phyloP scores from a whole-genome alignment of 768 basidiomycete species.

The Rhodocollybia butyracea region DNA sequence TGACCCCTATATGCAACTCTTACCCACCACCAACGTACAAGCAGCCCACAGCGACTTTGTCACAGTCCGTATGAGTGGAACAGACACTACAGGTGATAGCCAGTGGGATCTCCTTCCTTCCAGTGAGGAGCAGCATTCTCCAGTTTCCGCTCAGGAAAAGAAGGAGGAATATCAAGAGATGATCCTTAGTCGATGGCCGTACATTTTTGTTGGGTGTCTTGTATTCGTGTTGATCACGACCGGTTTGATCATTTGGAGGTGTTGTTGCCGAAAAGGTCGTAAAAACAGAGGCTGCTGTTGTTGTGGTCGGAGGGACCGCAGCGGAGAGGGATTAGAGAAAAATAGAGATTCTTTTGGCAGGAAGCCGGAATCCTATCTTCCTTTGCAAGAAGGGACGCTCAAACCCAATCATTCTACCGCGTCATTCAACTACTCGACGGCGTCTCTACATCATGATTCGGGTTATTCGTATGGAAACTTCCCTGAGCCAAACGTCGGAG shows the following conservation, averaged over 20 bases:
- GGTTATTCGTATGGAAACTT: neutral
- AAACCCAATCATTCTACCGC: neutral
- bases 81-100: slow-evolving; percentile 51
- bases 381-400: neutral
- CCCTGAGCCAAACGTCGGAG: no score
- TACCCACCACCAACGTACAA: slow-evolving; percentile 51
- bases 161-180: slow-evolving; percentile 62
- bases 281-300: slow-evolving; percentile 14
- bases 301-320: neutral
- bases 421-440: neutral
- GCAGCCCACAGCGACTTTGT: slow-evolving; percentile 67
- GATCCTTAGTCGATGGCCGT: slow-evolving; percentile 71
- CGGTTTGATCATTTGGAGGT: slow-evolving; percentile 55
- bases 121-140: slow-evolving; percentile 57
- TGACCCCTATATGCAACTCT: slow-evolving; percentile 68
- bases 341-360: neutral
- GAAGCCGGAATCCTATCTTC: slow-evolving; percentile 1
- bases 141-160: slow-evolving; percentile 60
- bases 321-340: neutral
- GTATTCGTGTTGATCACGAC: slow-evolving; percentile 41
- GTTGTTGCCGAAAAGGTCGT: slow-evolving; percentile 46
- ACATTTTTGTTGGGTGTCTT: slow-evolving; percentile 62
- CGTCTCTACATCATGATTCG: neutral
- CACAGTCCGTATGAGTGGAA: slow-evolving; percentile 53
- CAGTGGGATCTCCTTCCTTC: slow-evolving; percentile 60